These are phyloP conservation scores for Claviceps sorghi DNA, from an alignment of 2,329 filamentous ascomycete genomes.

Conservation along the genomic window DNA sequence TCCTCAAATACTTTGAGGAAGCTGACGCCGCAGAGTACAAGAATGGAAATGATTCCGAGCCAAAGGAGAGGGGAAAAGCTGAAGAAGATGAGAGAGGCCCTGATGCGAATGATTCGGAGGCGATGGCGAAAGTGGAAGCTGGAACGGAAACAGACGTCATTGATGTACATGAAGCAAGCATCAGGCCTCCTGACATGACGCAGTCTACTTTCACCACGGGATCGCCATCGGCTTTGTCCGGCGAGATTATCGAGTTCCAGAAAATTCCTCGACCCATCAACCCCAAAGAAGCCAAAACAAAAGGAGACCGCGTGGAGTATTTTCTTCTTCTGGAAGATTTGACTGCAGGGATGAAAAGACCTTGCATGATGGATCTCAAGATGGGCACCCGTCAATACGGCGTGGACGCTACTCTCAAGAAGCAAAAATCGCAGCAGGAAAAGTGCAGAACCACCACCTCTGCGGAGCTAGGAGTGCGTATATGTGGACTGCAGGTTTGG, in stretches of 20 bases:
- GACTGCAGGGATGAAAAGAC: constrained; percentile 89
- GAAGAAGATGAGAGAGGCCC: neutral
- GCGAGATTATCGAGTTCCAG: constrained; percentile 20
- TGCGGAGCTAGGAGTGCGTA: constrained; percentile 73
- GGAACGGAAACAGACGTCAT: neutral
- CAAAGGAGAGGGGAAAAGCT: neutral
- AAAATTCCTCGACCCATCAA: constrained; percentile 50
- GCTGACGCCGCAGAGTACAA: constrained; percentile 72
- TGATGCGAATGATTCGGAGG: neutral
- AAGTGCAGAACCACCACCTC: constrained; percentile 93
- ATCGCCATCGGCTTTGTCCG: constrained; percentile 21
- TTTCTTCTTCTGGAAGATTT: constrained; percentile 90
- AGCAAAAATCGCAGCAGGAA: constrained; percentile 78
- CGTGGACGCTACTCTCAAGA: constrained; percentile 80
- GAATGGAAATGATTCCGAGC: constrained; percentile 7
- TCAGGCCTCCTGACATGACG: neutral
- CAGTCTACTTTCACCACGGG: constrained; percentile 14
- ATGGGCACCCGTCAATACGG: constrained; percentile 98
- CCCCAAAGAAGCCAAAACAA: constrained; percentile 41
- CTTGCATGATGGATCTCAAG: constrained; percentile 93
- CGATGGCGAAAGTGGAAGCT: neutral
- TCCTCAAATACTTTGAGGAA: constrained; percentile 81
- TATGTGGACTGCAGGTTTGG: constrained; percentile 95
- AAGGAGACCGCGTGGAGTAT: constrained; percentile 63
- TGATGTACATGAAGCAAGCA: neutral